Evolutionary conservation across 2,329 filamentous ascomycete species (phyloP).

Genomic region (Mycosphaerella sp.): DNA sequence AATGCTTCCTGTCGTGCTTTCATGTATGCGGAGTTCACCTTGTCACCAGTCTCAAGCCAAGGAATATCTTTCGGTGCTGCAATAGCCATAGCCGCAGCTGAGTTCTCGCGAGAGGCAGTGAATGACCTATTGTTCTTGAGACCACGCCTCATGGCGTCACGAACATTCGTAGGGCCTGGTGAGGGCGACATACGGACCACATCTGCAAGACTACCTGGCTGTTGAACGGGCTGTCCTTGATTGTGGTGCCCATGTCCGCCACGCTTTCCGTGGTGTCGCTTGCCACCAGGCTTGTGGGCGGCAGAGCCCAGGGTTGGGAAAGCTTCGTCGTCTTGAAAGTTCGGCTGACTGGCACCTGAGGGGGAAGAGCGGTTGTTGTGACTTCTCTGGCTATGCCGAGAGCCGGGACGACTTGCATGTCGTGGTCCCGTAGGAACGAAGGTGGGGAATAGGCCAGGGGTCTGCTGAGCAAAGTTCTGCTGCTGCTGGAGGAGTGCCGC

Average conservation of each 20-base stretch:
- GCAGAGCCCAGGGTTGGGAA: conserved; percentile 84
- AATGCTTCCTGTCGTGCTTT: conserved; percentile 94
- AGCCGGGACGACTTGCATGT: conserved; percentile 58
- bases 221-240: conserved; percentile 61
- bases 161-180: conserved; percentile 48
- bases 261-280: conserved; percentile 90
- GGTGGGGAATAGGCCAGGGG: conserved; percentile 60
- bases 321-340: conserved; percentile 86
- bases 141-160: conserved; percentile 49
- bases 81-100: conserved; percentile 74
- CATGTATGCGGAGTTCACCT: conserved; percentile 87
- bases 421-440: conserved; percentile 48
- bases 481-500: conserved; percentile 37
- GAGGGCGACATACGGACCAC: conserved; percentile 93
- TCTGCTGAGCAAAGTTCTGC: conserved; percentile 43
- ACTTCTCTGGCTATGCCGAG: conserved; percentile 70
- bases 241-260: conserved; percentile 66
- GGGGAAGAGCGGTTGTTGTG: conserved; percentile 55
- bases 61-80: conserved; percentile 85
- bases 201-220: conserved; percentile 79
- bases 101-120: conserved; percentile 64
- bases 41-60: conserved; percentile 90
- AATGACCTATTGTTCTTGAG: conserved; percentile 61
- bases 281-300: conserved; percentile 61
- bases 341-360: conserved; percentile 53